Conservation (phyloP, 2,329 filamentous ascomycete species). For the Paraphoma sp. region DNA sequence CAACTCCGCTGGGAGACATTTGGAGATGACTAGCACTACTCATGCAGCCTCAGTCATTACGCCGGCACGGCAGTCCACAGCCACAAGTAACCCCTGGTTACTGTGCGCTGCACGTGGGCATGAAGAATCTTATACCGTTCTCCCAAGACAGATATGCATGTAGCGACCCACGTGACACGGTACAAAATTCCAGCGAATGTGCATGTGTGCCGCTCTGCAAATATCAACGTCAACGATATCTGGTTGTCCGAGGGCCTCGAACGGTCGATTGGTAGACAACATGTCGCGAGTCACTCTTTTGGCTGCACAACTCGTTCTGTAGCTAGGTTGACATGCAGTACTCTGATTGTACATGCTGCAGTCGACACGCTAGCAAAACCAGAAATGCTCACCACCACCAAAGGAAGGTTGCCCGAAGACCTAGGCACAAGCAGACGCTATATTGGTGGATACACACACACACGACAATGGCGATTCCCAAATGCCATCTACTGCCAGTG, state of each 20-base stretch:
- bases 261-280: background rate
- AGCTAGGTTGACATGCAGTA: too few relatives aligned
- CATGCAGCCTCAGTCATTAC: background rate
- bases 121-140: background rate
- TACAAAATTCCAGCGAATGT: background rate
- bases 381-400: background rate
- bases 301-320: background rate
- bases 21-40: too few relatives aligned
- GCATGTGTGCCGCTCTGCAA: background rate
- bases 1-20: too few relatives aligned
- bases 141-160: background rate
- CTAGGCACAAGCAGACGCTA: background rate
- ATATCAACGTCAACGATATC: background rate
- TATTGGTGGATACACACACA: background rate
- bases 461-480: background rate
- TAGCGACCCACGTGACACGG: background rate
- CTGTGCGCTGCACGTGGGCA: background rate
- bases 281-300: background rate
- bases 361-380: background rate
- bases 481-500: background rate
- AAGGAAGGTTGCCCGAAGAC: background rate
- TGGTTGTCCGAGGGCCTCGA: background rate
- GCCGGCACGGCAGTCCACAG: background rate
- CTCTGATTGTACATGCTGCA: background rate
- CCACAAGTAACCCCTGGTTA: background rate